These are phyloP conservation scores for Ilyonectria robusta DNA, from an alignment of 2,329 filamentous ascomycete genomes.

Conservation along the genomic window DNA sequence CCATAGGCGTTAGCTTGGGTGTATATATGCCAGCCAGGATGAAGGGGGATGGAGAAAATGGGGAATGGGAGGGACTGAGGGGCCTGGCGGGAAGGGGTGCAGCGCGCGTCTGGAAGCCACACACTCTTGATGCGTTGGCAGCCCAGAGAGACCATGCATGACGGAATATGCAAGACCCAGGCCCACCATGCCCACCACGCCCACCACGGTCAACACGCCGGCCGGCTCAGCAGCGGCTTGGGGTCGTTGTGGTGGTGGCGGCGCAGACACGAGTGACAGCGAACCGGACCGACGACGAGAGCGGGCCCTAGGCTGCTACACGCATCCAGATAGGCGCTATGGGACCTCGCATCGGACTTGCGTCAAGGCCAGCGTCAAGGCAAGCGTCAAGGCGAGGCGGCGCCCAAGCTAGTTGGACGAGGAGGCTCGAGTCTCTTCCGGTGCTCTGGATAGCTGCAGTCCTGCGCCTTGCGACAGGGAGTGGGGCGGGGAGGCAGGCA, in stretches of 20 bases:
- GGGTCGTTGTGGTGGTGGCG: constrained; percentile 25
- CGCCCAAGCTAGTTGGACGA: constrained; percentile 40
- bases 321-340: constrained; percentile 33
- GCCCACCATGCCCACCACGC: constrained; percentile 37
- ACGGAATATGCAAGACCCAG: constrained; percentile 67
- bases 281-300: constrained; percentile 25
- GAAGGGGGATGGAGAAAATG: constrained; percentile 41
- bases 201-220: constrained; percentile 40
- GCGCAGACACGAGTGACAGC: constrained; percentile 29
- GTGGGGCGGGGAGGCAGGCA: constrained; percentile 32
- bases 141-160: constrained; percentile 63
- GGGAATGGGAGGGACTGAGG: constrained; percentile 42
- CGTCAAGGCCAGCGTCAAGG: constrained; percentile 11
- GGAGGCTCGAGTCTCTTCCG: constrained; percentile 36
- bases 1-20: constrained; percentile 53
- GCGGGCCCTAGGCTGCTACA: constrained; percentile 29
- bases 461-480: constrained; percentile 41
- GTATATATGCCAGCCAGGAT: constrained; percentile 51
- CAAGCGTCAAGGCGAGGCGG: constrained; percentile 27
- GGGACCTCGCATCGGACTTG: constrained; percentile 29
- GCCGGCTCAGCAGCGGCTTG: constrained; percentile 31
- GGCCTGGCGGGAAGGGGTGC: constrained; percentile 46
- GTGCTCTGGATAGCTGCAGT: constrained; percentile 42
- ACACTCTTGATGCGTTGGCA: constrained; percentile 57
- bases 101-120: constrained; percentile 47